These are phyloP conservation scores for Acidiella bohemica DNA, from an alignment of 495 filamentous ascomycete genomes.

Conservation along the genomic window DNA sequence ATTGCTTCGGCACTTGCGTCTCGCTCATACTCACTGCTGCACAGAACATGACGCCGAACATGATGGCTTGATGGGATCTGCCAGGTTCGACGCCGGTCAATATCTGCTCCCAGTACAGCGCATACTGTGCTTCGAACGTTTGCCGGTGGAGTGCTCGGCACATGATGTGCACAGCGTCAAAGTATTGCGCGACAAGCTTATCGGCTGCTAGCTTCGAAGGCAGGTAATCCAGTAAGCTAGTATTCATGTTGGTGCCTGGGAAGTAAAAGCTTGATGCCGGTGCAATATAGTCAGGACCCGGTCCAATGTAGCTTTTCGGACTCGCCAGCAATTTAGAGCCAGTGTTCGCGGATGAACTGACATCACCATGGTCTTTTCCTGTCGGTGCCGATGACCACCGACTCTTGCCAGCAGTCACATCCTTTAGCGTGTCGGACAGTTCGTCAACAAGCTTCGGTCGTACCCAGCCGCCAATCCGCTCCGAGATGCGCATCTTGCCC, in stretches of 20 bases:
- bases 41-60: constrained; percentile 54
- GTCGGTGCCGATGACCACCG: neutral
- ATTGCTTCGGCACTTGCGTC: constrained; percentile 34
- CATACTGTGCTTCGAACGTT: constrained; percentile 48
- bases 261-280: constrained; percentile 55
- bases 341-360: neutral
- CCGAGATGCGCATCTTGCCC: constrained; percentile 51
- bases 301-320: constrained; percentile 23
- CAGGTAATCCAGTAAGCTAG: constrained; percentile 42
- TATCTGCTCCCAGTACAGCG: constrained; percentile 49
- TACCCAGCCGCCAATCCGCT: constrained; percentile 48
- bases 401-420: constrained; percentile 11
- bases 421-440: constrained; percentile 31
- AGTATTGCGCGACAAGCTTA: constrained; percentile 50
- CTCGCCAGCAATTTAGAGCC: constrained; percentile 8
- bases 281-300: constrained; percentile 28
- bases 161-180: constrained; percentile 50
- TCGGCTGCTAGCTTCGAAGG: constrained; percentile 39
- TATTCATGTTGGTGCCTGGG: constrained; percentile 35
- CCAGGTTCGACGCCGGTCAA: constrained; percentile 41
- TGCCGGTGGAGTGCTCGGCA: constrained; percentile 50
- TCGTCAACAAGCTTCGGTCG: constrained; percentile 52
- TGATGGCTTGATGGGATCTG: constrained; percentile 49
- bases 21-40: constrained; percentile 51
- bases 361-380: constrained; percentile 4